Percentiles rank a stretch among this genome's conserved stretches.
phyloP scores from a whole-genome alignment of 108 stramenopile genomes.

The Nitzschia putrida region DNA sequence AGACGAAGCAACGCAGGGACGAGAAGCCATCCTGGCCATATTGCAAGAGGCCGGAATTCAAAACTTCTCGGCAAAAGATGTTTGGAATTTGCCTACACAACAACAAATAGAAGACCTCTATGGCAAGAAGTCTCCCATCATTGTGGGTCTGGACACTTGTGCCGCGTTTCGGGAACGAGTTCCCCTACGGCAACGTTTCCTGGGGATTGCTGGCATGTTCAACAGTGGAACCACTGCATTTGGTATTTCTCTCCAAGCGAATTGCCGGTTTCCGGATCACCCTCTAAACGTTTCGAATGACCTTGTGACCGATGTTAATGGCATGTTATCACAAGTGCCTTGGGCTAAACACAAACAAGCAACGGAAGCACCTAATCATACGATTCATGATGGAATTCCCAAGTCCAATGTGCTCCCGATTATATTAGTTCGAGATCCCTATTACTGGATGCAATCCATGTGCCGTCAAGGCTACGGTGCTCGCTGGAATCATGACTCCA shows the following conservation, averaged over 20 bases:
- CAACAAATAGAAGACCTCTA: conserved; percentile 21
- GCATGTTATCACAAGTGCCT: conserved; percentile 57
- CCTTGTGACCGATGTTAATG: conserved; percentile 40
- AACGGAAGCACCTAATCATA: conserved; percentile 40
- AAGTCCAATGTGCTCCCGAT: conserved; percentile 53
- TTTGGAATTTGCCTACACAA: conserved; percentile 25
- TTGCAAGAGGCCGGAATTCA: conserved; percentile 31
- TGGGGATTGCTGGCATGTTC: conserved; percentile 71
- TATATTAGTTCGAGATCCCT: conserved; percentile 70
- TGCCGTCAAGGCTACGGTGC: conserved; percentile 71
- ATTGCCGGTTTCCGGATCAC: conserved; percentile 42
- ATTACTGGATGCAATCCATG: conserved; percentile 78
- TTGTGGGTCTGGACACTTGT: conserved; percentile 28
- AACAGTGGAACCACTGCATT: conserved; percentile 76
- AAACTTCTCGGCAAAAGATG: conserved; percentile 4
- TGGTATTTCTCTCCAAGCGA: conserved; percentile 50
- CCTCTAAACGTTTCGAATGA: conserved; percentile 9
- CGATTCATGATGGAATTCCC: conserved; percentile 4
- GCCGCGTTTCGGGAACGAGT: conserved; percentile 18
- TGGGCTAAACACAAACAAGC: conserved; percentile 83
- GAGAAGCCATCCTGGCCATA: conserved; percentile 32
- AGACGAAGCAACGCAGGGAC: conserved; percentile 15
- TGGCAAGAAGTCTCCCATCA: conserved; percentile 34
- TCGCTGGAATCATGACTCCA: conserved; percentile 50
- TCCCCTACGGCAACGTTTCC: conserved; percentile 29